phyloP scores from a whole-genome alignment of 371 early-diverging fungal species.

The Lichtheimia hyalospora region DNA sequence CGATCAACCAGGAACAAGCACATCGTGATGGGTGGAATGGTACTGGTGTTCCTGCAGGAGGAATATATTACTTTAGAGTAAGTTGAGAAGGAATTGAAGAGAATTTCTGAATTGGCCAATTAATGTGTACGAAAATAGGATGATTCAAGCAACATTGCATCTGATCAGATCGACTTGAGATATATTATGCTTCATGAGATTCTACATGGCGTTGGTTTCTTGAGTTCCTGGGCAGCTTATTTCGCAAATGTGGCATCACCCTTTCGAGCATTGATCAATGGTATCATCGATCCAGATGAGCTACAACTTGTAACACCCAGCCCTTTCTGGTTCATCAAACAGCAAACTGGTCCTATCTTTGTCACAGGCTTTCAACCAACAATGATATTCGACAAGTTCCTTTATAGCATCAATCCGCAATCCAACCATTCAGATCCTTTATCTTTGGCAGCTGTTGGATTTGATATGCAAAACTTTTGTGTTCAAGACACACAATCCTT shows the following conservation, averaged over 20 bases:
- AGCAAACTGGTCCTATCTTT: conserved; percentile 38
- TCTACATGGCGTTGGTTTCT: conserved; percentile 42
- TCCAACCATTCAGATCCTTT: background rate
- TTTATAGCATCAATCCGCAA: conserved; percentile 21
- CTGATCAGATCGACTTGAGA: conserved; percentile 39
- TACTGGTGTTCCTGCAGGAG: conserved; percentile 32
- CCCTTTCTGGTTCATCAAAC: conserved; percentile 33
- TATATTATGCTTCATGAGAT: conserved; percentile 45
- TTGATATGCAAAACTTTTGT: conserved; percentile 49
- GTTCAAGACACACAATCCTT: conserved; percentile 36
- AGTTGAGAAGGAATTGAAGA: background rate
- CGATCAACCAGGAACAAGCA: conserved; percentile 25
- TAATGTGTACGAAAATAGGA: background rate
- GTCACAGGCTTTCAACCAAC: conserved; percentile 48
- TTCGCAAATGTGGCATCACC: conserved; percentile 41
- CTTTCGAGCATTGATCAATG: conserved; percentile 34
- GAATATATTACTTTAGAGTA: conserved; percentile 44
- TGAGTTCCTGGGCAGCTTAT: conserved; percentile 53
- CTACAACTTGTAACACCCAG: conserved; percentile 41
- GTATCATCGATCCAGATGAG: conserved; percentile 31
- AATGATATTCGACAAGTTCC: conserved; percentile 51
- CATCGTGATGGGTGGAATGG: conserved; percentile 35
- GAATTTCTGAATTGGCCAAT: too few relatives aligned
- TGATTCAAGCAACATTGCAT: conserved; percentile 15
- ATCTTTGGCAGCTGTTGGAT: conserved; percentile 25